A percentile compares a stretch with the other conserved stretches of the same genome.
Conservation (phyloP, 305 asterid species). For the Fraxinus velutina region DNA sequence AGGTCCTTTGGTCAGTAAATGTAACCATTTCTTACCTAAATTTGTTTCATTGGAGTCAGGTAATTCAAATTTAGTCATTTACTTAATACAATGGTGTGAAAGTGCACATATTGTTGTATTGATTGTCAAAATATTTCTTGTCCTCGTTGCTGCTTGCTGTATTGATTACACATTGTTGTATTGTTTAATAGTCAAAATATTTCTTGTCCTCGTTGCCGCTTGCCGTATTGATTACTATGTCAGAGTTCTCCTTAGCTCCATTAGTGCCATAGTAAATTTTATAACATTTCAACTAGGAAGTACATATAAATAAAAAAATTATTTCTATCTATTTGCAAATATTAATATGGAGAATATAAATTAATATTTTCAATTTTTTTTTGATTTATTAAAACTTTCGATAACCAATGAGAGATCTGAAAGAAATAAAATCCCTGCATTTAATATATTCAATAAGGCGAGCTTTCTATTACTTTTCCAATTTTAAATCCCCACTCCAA, state of each 20-base stretch:
- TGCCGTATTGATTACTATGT: neutral
- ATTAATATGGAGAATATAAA: neutral
- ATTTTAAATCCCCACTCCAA: neutral
- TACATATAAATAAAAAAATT: neutral
- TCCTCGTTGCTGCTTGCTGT: neutral
- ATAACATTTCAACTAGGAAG: neutral
- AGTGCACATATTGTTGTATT: neutral
- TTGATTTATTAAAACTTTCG: neutral
- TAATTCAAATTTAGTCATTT: neutral
- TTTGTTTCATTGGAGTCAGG: neutral
- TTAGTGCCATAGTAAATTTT: neutral
- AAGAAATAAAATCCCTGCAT: neutral
- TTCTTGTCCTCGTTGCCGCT: neutral
- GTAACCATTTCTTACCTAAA: neutral
- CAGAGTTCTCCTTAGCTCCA: neutral
- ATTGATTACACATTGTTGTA: neutral
- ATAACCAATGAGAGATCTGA: neutral
- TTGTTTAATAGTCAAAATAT: neutral
- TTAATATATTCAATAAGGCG: neutral
- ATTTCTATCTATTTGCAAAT: neutral
- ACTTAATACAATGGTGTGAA: neutral
- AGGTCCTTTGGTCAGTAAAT: neutral
- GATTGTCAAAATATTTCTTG: neutral
- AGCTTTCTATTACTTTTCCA: neutral
- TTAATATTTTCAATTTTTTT: neutral